A percentile compares a stretch with the other conserved stretches of the same genome.
Evolutionary conservation across 495 filamentous ascomycete species (phyloP).

Genomic region (Talaromyces adpressus): DNA sequence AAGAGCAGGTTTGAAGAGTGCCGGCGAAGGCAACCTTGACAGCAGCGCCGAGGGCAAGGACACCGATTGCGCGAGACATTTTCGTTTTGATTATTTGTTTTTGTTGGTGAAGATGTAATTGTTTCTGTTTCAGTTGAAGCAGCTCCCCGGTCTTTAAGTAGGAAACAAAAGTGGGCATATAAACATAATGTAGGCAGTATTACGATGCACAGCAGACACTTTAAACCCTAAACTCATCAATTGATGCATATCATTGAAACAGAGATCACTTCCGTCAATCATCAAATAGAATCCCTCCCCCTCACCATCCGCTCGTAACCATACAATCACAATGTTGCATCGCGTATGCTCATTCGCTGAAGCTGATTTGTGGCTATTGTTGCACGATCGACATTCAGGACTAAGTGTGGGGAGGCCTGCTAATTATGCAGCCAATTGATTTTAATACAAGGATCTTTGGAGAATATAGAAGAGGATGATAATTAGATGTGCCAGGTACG

Average conservation of each 20-base stretch:
- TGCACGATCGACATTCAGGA: not conserved
- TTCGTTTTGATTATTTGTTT: not conserved
- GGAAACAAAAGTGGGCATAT: not conserved
- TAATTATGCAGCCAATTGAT: not conserved
- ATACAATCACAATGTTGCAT: conserved; percentile 6
- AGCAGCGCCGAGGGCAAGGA: not conserved
- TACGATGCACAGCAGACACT: not conserved
- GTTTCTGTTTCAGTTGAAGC: not conserved
- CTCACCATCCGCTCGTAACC: not conserved
- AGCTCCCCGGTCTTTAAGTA: not conserved
- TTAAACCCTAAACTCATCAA: not conserved
- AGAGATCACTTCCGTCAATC: not conserved
- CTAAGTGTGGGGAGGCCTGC: not conserved
- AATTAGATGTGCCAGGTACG: not conserved
- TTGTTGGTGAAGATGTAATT: not conserved
- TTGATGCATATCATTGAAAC: not conserved
- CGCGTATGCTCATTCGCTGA: not conserved
- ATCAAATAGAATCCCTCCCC: not conserved
- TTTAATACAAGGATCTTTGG: not conserved
- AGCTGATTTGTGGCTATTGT: not conserved
- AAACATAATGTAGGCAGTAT: not conserved
- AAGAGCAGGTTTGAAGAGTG: conserved; percentile 3
- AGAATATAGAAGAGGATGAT: not conserved
- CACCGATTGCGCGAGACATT: conserved; percentile 3
- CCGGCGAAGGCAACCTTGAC: conserved; percentile 1